These are phyloP conservation scores for Colletotrichum sp. DNA, from an alignment of 2,329 filamentous ascomycete species.

Conservation along the genomic window DNA sequence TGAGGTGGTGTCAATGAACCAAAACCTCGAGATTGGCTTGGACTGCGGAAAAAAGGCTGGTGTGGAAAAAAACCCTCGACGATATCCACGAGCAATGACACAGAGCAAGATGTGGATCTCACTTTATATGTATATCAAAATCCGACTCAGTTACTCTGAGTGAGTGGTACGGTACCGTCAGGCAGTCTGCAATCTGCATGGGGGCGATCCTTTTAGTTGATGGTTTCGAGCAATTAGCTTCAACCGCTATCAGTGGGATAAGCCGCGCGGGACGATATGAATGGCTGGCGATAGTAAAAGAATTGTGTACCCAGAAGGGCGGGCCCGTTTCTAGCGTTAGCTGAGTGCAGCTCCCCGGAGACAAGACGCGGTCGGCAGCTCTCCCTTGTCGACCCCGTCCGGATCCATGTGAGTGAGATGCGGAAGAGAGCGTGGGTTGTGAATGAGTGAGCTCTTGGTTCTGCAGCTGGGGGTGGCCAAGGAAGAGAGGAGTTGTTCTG, in stretches of 20 bases:
- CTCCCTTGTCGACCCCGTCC: neutral
- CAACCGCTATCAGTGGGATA: conserved; percentile 17
- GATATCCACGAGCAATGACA: neutral
- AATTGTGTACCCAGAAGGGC: neutral
- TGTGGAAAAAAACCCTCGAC: neutral
- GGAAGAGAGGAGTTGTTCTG: neutral
- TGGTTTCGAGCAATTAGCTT: conserved; percentile 17
- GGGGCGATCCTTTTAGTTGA: conserved; percentile 18
- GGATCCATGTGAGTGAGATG: neutral
- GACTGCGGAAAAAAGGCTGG: neutral
- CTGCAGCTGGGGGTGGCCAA: neutral
- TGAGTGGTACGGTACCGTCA: neutral
- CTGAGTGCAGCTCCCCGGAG: neutral
- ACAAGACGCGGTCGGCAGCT: neutral
- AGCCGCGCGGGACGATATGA: conserved; percentile 8
- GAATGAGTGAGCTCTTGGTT: neutral
- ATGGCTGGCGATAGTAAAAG: conserved; percentile 18
- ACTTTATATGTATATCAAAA: neutral
- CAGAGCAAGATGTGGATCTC: neutral
- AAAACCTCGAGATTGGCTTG: neutral
- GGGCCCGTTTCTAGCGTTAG: neutral
- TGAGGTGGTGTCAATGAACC: neutral
- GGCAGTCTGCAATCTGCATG: neutral
- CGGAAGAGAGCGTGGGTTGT: neutral
- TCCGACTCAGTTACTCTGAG: neutral